Percentiles rank a stretch among this genome's conserved stretches.
Evolutionary conservation across 2,329 filamentous ascomycete species (phyloP).

Genomic region (Calonectria montana): DNA sequence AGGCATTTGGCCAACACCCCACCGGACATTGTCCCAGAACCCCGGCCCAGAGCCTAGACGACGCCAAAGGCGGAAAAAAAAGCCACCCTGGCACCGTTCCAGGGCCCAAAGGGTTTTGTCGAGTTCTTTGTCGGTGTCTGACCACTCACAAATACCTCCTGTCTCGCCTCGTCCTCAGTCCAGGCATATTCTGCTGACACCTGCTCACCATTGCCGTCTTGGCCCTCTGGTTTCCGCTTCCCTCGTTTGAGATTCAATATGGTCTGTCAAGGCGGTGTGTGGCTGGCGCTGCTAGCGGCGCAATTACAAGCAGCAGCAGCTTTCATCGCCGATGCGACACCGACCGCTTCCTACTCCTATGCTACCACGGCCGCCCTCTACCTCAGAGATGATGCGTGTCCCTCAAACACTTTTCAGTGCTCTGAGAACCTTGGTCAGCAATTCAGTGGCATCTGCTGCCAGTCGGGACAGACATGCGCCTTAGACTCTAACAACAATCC

Average conservation of each 20-base stretch:
- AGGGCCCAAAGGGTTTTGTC: background rate
- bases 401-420: slow-evolving; percentile 63
- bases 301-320: slow-evolving; percentile 27
- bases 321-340: slow-evolving; percentile 31
- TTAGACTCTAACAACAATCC: slow-evolving; percentile 61
- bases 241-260: slow-evolving; percentile 26
- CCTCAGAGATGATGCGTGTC: slow-evolving; percentile 52
- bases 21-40: slow-evolving; percentile 32
- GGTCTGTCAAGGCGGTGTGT: slow-evolving; percentile 34
- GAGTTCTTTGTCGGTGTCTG: background rate
- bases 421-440: slow-evolving; percentile 56
- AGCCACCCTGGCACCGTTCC: slow-evolving; percentile 9
- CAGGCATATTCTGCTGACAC: background rate
- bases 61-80: slow-evolving; percentile 19
- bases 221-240: background rate
- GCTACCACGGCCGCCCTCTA: slow-evolving; percentile 38
- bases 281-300: slow-evolving; percentile 35
- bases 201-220: background rate
- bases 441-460: slow-evolving; percentile 64
- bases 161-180: slow-evolving; percentile 3
- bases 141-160: slow-evolving; percentile 10
- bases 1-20: slow-evolving; percentile 27
- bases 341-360: slow-evolving; percentile 36
- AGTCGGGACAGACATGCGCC: slow-evolving; percentile 61
- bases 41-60: slow-evolving; percentile 30